Evolutionary conservation across 495 filamentous ascomycete genomes (phyloP).

Genomic region (Talaromyces trachyspermus): DNA sequence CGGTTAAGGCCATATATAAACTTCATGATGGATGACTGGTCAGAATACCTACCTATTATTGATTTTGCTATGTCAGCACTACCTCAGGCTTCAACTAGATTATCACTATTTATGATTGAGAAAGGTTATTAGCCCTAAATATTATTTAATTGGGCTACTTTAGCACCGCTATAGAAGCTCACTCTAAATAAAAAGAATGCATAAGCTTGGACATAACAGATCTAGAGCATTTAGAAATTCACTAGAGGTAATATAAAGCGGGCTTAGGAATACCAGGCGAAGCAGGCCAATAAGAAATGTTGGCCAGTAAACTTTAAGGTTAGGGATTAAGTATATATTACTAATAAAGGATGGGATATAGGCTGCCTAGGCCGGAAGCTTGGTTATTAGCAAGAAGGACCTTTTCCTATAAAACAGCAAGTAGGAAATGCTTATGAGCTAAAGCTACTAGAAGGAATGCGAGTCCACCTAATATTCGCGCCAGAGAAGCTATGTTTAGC

Average conservation of each 20-base stretch:
- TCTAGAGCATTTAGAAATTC: neutral
- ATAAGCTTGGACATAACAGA: neutral
- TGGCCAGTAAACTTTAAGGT: constrained; percentile 2
- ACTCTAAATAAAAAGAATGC: neutral
- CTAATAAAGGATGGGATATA: constrained; percentile 3
- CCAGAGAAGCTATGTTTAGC: constrained; percentile 8
- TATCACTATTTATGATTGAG: neutral
- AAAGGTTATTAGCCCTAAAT: neutral
- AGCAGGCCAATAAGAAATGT: constrained; percentile 2
- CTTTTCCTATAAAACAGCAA: neutral
- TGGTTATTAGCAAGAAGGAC: neutral
- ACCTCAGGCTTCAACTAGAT: neutral
- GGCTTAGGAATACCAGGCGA: neutral
- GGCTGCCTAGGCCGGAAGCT: neutral
- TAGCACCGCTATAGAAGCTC: neutral
- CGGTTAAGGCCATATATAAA: constrained; percentile 5
- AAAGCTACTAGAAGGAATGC: constrained; percentile 12
- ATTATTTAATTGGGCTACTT: neutral
- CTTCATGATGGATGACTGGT: constrained; percentile 10
- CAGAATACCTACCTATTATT: constrained; percentile 5
- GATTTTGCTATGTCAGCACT: neutral
- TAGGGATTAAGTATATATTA: neutral
- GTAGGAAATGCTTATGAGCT: too few species aligned
- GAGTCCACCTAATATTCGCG: constrained; percentile 13
- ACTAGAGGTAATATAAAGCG: neutral